phyloP scores from a whole-genome alignment of 192 early-diverging fungal species.

The Mortierella alpina region DNA sequence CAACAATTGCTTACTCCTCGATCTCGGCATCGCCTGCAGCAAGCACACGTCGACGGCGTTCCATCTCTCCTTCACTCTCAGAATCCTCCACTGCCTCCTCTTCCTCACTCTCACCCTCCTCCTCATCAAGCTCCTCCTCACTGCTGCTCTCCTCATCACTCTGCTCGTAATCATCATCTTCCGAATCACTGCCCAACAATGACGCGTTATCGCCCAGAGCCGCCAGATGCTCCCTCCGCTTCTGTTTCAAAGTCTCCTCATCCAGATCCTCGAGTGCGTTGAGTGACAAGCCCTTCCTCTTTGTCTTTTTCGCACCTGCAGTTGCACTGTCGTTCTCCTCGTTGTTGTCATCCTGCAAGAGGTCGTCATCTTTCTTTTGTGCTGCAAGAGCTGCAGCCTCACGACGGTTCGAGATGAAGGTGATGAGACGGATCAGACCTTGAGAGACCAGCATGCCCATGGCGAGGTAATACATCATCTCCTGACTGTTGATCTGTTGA shows the following conservation, averaged over 20 bases:
- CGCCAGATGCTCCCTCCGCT: conserved; percentile 32
- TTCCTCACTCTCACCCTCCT: conserved; percentile 4
- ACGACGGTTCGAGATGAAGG: conserved; percentile 38
- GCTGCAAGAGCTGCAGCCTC: conserved; percentile 33
- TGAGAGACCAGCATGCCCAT: conserved; percentile 51
- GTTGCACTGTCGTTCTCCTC: not conserved
- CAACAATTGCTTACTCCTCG: conserved; percentile 23
- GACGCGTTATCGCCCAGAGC: conserved; percentile 18
- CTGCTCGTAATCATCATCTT: conserved; percentile 51
- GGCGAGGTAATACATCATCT: conserved; percentile 46
- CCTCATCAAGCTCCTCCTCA: conserved; percentile 18
- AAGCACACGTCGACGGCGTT: conserved; percentile 31
- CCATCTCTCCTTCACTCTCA: conserved; percentile 17
- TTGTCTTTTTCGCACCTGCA: not conserved
- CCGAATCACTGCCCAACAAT: conserved; percentile 35
- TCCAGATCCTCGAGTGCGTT: conserved; percentile 36
- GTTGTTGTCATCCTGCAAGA: not conserved
- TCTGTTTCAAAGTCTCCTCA: conserved; percentile 18
- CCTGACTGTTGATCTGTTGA: conserved; percentile 9
- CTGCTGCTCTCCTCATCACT: not conserved
- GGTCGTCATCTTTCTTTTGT: conserved; percentile 34
- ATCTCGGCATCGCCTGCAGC: conserved; percentile 19
- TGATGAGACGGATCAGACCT: conserved; percentile 42
- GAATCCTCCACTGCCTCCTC: conserved; percentile 9
- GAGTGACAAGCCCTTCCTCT: conserved; percentile 8